A percentile compares a stretch with the other conserved stretches of the same genome.
These are phyloP conservation scores for Aspergillus diversus DNA, from an alignment of 495 filamentous ascomycete species.

Conservation along the genomic window DNA sequence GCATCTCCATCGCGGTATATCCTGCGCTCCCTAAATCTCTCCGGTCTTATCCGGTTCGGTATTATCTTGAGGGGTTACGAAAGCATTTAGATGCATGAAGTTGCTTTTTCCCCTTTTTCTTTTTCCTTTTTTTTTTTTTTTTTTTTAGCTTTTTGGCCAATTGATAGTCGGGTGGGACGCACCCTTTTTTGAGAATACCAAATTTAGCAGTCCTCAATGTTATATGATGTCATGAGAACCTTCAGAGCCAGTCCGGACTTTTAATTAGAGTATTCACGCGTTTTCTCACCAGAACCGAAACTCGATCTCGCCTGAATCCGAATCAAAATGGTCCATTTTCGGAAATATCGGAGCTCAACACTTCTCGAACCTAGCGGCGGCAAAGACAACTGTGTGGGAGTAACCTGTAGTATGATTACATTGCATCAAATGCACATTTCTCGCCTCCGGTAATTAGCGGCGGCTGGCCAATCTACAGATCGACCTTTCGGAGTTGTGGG, in stretches of 20 bases:
- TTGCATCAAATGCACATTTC: no score
- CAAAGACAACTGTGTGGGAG: no score
- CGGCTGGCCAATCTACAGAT: no score
- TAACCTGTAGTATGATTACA: no score
- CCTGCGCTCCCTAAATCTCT: conserved; percentile 40
- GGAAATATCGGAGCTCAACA: no score
- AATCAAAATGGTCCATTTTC: no score
- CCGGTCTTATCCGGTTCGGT: conserved; percentile 36
- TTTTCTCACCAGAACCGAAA: no score
- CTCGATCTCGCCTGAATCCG: no score
- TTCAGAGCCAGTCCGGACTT: neutral
- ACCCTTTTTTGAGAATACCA: neutral
- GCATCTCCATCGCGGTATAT: conserved; percentile 42
- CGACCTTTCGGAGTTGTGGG: no score
- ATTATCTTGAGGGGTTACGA: conserved; percentile 36
- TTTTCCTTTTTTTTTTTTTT: neutral
- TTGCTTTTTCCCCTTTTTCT: neutral
- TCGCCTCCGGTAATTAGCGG: no score
- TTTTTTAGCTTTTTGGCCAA: neutral
- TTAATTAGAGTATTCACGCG: no score
- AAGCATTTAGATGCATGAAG: conserved; percentile 35
- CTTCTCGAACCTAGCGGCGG: no score
- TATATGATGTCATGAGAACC: neutral
- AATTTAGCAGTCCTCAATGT: neutral
- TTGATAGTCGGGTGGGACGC: neutral